These are phyloP conservation scores for Cadophora luteo-olivacea DNA, from an alignment of 2,329 filamentous ascomycete genomes.

Conservation along the genomic window DNA sequence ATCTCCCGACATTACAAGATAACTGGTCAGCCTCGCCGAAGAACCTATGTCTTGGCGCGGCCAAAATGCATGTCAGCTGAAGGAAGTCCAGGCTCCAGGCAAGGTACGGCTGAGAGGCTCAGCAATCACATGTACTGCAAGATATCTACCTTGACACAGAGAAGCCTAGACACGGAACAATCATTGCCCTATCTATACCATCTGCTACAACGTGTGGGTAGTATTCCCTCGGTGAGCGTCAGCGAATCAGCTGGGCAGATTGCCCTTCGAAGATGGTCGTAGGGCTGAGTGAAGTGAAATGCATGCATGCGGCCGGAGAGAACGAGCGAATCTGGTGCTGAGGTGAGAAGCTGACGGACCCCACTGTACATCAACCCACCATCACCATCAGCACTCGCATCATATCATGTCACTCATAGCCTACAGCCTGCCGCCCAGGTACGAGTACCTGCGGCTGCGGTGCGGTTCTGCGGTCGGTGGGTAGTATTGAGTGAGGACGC, in stretches of 20 bases:
- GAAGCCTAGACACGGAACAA: conserved; percentile 1
- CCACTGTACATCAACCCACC: not conserved
- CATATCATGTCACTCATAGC: not conserved
- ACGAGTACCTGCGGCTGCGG: not conserved
- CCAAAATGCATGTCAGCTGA: conserved; percentile 6
- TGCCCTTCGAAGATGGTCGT: not conserved
- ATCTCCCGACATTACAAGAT: too few species aligned
- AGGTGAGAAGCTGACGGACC: conserved; percentile 26
- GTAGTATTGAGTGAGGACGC: not conserved
- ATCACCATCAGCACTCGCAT: not conserved
- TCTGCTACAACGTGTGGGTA: not conserved
- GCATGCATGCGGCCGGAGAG: not conserved
- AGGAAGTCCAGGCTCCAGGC: not conserved
- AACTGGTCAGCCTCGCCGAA: conserved; percentile 1
- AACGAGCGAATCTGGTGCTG: conserved; percentile 18
- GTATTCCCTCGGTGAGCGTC: conserved; percentile 17
- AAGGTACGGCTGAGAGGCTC: conserved; percentile 2
- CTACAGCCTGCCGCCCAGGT: not conserved
- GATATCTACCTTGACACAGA: not conserved
- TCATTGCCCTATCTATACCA: not conserved
- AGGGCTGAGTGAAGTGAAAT: conserved; percentile 7
- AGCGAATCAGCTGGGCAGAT: conserved; percentile 7
- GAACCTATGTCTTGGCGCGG: not conserved
- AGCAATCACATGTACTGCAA: not conserved
- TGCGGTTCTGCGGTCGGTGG: not conserved